Evolutionary conservation across 1,284 basidiomycete genomes (phyloP), one percentile per base, ranked within the genome.

Genomic region (Moesziomyces sp.): DNA sequence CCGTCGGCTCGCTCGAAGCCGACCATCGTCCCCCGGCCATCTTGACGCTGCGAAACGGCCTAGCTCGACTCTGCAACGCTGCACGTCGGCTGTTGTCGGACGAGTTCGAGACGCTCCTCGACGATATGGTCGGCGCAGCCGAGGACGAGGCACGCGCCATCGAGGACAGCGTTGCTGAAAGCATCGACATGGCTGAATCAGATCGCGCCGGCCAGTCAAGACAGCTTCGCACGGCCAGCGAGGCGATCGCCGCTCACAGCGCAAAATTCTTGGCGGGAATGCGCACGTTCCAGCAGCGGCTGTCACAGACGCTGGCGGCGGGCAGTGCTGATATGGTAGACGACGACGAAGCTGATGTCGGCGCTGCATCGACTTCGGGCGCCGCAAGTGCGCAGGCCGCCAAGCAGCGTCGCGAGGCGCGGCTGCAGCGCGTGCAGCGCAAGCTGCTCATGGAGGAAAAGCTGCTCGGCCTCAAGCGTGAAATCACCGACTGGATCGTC

Each of bases 391-490:
- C 42, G 5, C 49, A 49, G 9, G 50, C 59, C 23, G 63, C 52
- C 5, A 54, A 67, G 43, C 55, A 57, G 48, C 46, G 40, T 13
- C 57, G 65, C 4, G 65, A 74, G 56, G 71, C 61, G 1, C 57
- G 71, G 8, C 38, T 74, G 14, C 58, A 62, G 35, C 58, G 67
- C 9, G 72, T 74, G 0, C 66, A 74, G 44, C 54, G 63, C 6
- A 66, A 65, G 21, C 58, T 74, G 9, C 51, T 70, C 19, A 66
- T 69, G 66, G 72, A 74, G 23, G 72, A 74, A 33, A 74, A 70
- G 23, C 58, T 74, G 7, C 58, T 74, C 18, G 63, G 72, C 19
- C 49, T 74, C 19, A 74, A 74, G 44, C 62, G 72, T 5, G 67
- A 74, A 42, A 69, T 74, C 43, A 70, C 72, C 28, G 72, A 74